phyloP scores from a whole-genome alignment of 1,284 basidiomycete species.

The Apiotrichum sp. region DNA sequence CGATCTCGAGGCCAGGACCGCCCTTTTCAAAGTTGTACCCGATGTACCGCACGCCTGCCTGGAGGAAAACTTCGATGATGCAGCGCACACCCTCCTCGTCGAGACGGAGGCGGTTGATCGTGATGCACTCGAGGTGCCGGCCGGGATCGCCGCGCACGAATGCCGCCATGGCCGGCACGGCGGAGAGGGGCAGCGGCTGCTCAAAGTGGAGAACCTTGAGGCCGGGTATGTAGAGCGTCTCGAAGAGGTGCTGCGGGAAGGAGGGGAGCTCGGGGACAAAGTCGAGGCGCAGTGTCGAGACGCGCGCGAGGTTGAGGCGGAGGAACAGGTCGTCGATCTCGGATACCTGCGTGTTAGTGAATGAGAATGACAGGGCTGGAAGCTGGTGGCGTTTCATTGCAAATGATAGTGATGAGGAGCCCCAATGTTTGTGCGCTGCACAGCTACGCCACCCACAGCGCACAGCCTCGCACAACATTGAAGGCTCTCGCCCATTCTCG shows the following conservation, averaged over 20 bases:
- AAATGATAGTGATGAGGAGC: no score
- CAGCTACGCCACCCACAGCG: neutral
- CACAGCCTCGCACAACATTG: no score
- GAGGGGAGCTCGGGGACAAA: neutral
- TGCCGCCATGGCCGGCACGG: neutral
- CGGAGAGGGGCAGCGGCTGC: neutral
- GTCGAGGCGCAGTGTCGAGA: neutral
- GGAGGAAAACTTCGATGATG: neutral
- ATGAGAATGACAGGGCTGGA: no score
- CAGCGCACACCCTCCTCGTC: neutral
- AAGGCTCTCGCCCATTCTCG: no score
- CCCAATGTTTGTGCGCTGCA: neutral
- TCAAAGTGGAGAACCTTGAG: neutral
- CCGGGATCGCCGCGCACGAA: neutral
- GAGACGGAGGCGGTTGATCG: conserved; percentile 1
- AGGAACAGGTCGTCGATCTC: conserved; percentile 2
- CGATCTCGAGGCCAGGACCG: neutral
- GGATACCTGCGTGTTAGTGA: neutral
- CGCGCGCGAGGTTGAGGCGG: neutral
- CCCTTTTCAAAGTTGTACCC: conserved; percentile 1
- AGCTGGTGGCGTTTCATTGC: no score
- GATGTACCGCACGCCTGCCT: neutral
- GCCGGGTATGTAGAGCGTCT: neutral
- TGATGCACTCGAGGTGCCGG: neutral
- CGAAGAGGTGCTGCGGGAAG: conserved; percentile 1